Evolutionary conservation across 495 filamentous ascomycete genomes (phyloP).

Genomic region (Chaetomium tenue): DNA sequence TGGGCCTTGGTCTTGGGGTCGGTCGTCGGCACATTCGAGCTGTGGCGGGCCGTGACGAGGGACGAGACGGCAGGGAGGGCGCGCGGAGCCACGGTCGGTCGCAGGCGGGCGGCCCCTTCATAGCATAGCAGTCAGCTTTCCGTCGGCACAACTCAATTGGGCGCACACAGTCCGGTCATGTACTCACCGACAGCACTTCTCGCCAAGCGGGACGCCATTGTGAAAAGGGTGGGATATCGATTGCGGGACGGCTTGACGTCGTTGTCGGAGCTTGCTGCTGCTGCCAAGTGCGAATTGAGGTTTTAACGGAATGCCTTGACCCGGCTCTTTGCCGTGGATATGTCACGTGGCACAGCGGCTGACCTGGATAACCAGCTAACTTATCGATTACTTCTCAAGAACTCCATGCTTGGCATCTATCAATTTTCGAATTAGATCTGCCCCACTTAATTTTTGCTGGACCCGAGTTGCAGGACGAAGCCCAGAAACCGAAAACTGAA

Average conservation of each 20-base stretch:
- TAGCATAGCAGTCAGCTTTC: background rate
- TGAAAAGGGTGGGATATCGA: slow-evolving; percentile 52
- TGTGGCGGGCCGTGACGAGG: slow-evolving; percentile 59
- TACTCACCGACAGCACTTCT: slow-evolving; percentile 85
- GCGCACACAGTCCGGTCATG: background rate
- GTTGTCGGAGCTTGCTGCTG: slow-evolving; percentile 38
- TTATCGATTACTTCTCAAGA: no score
- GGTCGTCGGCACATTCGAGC: slow-evolving; percentile 73
- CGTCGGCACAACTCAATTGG: slow-evolving; percentile 6
- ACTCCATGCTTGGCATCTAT: background rate
- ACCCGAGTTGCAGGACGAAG: background rate
- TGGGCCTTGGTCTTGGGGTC: slow-evolving; percentile 93
- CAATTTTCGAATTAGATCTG: slow-evolving; percentile 12
- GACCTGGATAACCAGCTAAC: no score
- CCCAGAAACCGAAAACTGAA: background rate
- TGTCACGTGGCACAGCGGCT: slow-evolving; percentile 34
- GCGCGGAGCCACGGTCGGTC: slow-evolving; percentile 67
- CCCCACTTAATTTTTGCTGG: slow-evolving; percentile 35
- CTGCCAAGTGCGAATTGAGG: slow-evolving; percentile 46
- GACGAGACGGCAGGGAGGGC: slow-evolving; percentile 68
- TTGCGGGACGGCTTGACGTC: slow-evolving; percentile 38
- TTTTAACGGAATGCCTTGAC: slow-evolving; percentile 47
- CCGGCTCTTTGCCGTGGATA: slow-evolving; percentile 34
- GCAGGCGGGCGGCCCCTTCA: slow-evolving; percentile 84
- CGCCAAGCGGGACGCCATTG: slow-evolving; percentile 95